These are phyloP conservation scores for Botrytis medusae DNA, from an alignment of 2,329 filamentous ascomycete species.

Conservation along the genomic window DNA sequence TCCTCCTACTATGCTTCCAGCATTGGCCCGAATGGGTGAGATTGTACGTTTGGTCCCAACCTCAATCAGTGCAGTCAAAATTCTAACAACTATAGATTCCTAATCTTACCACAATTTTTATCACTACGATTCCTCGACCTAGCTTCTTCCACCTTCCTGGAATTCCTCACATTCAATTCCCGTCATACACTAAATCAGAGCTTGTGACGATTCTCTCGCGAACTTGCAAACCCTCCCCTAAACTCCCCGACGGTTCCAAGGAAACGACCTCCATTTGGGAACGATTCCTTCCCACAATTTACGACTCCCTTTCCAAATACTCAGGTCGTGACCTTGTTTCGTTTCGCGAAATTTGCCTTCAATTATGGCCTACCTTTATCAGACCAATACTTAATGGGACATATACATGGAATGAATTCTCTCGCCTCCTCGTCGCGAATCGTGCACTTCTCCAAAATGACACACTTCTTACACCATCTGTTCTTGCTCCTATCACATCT, in stretches of 20 bases:
- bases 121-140: conserved; percentile 70
- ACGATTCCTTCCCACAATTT: conserved; percentile 79
- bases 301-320: conserved; percentile 80
- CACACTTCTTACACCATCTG: conserved; percentile 63
- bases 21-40: conserved; percentile 78
- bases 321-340: conserved; percentile 76
- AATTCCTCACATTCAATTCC: conserved; percentile 77
- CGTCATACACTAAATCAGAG: conserved; percentile 78
- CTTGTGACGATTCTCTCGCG: conserved; percentile 74
- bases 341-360: conserved; percentile 67
- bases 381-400: conserved; percentile 69
- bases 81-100: conserved; percentile 61
- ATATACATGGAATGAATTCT: conserved; percentile 76
- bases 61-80: not conserved
- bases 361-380: conserved; percentile 84
- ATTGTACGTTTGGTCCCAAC: conserved; percentile 54
- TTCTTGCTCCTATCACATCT: conserved; percentile 45
- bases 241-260: conserved; percentile 47
- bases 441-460: conserved; percentile 72
- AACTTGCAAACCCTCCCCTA: conserved; percentile 44
- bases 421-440: conserved; percentile 72
- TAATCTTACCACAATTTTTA: conserved; percentile 72
- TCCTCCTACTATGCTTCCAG: conserved; percentile 74
- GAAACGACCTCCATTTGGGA: conserved; percentile 70
- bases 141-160: conserved; percentile 68